A percentile compares a stretch with the other conserved stretches of the same genome.
These are phyloP conservation scores for Podospora didyma DNA, from an alignment of 495 filamentous ascomycete genomes.

Conservation along the genomic window DNA sequence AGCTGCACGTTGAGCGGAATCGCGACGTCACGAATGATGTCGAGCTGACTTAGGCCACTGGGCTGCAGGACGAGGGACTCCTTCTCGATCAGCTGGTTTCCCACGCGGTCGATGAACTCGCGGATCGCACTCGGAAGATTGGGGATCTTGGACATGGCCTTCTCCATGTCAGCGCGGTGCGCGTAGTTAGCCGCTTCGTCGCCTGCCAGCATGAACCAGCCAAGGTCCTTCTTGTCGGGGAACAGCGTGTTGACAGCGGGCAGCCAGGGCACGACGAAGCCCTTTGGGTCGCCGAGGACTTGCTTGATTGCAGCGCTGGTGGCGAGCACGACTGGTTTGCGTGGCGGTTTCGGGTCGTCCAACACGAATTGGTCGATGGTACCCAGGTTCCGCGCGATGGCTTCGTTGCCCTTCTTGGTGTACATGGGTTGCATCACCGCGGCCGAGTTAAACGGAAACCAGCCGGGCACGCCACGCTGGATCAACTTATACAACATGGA, in stretches of 20 bases:
- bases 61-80: constrained; percentile 48
- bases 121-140: constrained; percentile 34
- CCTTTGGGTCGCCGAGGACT: constrained; percentile 4
- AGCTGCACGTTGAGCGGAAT: constrained; percentile 37
- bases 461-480: constrained; percentile 63
- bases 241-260: constrained; percentile 3
- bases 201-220: constrained; percentile 14
- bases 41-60: constrained; percentile 62
- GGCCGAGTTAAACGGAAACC: constrained; percentile 67
- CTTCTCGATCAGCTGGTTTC: constrained; percentile 55
- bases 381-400: constrained; percentile 46
- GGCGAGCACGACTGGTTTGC: constrained; percentile 3
- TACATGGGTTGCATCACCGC: constrained; percentile 68
- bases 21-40: constrained; percentile 68
- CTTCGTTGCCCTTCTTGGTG: constrained; percentile 50
- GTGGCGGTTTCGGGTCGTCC: constrained; percentile 33
- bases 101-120: constrained; percentile 57
- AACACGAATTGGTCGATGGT: constrained; percentile 60
- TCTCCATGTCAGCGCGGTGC: constrained; percentile 10
- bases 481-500: constrained; percentile 73
- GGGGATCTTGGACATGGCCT: constrained; percentile 9
- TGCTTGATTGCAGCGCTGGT: constrained; percentile 4
- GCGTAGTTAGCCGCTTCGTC: constrained; percentile 9
- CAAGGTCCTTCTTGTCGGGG: constrained; percentile 8
- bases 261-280: constrained; percentile 10